Evolutionary conservation across 139 green algal species (phyloP).

Genomic region (Raphidocelis subcapitata): DNA sequence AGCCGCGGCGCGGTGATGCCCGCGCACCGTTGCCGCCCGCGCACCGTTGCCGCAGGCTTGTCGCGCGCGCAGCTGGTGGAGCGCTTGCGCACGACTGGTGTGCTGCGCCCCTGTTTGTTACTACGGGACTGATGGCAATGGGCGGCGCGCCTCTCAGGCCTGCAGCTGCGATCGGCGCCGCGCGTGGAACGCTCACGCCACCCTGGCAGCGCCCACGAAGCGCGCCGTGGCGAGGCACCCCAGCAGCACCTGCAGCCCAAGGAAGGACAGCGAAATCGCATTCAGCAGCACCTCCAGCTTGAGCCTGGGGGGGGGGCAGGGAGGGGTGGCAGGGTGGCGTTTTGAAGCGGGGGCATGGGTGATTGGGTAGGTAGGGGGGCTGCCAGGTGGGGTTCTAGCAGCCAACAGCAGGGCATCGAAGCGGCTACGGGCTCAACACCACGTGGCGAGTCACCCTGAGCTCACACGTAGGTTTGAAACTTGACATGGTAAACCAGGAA

Average conservation of each 20-base stretch:
- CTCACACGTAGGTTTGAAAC: conserved; percentile 69
- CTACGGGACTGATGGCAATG: too few relatives aligned
- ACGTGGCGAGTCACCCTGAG: background rate
- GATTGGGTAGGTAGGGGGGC: background rate
- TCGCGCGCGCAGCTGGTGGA: too few relatives aligned
- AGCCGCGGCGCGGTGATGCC: too few relatives aligned
- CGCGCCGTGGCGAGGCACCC: too few relatives aligned
- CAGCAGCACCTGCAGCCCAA: conserved; percentile 39
- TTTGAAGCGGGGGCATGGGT: background rate
- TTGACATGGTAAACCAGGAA: conserved; percentile 59
- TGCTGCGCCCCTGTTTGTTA: too few relatives aligned
- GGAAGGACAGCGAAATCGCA: conserved; percentile 36
- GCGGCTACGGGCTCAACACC: background rate
- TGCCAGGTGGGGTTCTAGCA: background rate
- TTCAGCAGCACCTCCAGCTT: conserved; percentile 54
- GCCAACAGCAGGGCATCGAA: background rate
- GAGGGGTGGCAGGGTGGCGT: background rate
- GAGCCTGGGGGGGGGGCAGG: conserved; percentile 30
- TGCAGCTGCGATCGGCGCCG: too few relatives aligned
- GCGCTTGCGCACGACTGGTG: too few relatives aligned
- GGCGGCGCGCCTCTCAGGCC: too few relatives aligned
- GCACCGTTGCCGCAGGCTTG: too few relatives aligned
- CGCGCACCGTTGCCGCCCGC: too few relatives aligned
- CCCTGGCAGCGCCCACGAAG: too few relatives aligned
- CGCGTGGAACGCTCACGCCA: too few relatives aligned